These are phyloP conservation scores for Elsinoe ampelina DNA, from an alignment of 2,329 filamentous ascomycete genomes.

Conservation along the genomic window DNA sequence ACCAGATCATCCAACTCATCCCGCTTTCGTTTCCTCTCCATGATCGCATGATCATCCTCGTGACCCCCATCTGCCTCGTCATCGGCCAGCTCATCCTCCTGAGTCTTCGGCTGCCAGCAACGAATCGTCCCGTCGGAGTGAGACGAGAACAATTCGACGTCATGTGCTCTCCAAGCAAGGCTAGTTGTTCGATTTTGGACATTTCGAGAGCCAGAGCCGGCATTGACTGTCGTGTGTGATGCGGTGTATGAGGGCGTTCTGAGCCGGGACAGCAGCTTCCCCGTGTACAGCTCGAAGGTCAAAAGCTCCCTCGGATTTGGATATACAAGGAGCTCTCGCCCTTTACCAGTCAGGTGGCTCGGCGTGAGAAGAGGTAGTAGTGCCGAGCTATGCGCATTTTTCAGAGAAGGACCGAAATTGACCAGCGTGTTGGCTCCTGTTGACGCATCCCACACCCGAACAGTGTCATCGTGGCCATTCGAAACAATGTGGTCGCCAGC, in stretches of 20 bases:
- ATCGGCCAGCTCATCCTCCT: slow-evolving; percentile 35
- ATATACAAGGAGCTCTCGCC: slow-evolving; percentile 64
- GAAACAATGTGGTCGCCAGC: slow-evolving; percentile 69
- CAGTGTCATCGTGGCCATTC: slow-evolving; percentile 70
- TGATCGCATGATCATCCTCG: slow-evolving; percentile 30
- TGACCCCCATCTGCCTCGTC: slow-evolving; percentile 27
- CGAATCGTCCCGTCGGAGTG: slow-evolving; percentile 78
- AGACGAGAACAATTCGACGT: slow-evolving; percentile 68
- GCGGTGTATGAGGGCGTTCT: slow-evolving; percentile 37
- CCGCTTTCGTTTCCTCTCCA: slow-evolving; percentile 57
- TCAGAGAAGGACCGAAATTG: slow-evolving; percentile 74
- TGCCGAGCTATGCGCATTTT: slow-evolving; percentile 48
- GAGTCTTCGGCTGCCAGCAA: slow-evolving; percentile 59
- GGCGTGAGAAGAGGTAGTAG: slow-evolving; percentile 48
- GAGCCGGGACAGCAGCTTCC: slow-evolving; percentile 61
- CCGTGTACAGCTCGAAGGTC: slow-evolving; percentile 69
- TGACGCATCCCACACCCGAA: slow-evolving; percentile 77
- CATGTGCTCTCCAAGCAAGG: slow-evolving; percentile 64
- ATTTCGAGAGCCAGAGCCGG: slow-evolving; percentile 21
- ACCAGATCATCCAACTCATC: slow-evolving; percentile 74
- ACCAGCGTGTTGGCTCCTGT: slow-evolving; percentile 79
- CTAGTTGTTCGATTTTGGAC: slow-evolving; percentile 54
- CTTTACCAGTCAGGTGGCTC: slow-evolving; percentile 44
- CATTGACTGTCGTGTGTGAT: slow-evolving; percentile 14
- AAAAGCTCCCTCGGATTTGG: slow-evolving; percentile 69